These are phyloP conservation scores for Agaricales sp. DNA, from an alignment of 1,284 basidiomycete species.

Conservation along the genomic window DNA sequence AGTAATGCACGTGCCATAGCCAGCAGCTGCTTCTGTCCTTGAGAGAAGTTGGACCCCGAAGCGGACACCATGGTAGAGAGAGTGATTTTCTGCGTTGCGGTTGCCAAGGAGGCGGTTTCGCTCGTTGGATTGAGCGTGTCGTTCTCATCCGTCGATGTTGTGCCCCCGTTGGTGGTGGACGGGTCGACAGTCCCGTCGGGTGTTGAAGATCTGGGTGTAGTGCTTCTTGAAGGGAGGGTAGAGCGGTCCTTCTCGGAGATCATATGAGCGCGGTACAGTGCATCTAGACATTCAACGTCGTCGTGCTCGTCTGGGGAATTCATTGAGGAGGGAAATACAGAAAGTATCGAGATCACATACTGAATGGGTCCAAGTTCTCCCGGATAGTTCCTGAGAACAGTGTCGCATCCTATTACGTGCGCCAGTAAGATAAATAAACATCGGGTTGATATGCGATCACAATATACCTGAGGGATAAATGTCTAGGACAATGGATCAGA, in stretches of 20 bases:
- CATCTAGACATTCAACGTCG: constrained; percentile 69
- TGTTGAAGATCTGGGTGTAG: constrained; percentile 6
- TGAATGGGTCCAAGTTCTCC: constrained; percentile 84
- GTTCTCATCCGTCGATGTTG: constrained; percentile 12
- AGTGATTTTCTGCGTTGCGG: constrained; percentile 42
- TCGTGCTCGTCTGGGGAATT: constrained; percentile 55
- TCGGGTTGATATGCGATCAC: neutral
- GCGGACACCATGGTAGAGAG: constrained; percentile 69
- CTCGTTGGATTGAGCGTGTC: too few relatives aligned
- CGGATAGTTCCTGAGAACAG: constrained; percentile 83
- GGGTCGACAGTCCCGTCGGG: neutral
- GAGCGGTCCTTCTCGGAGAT: constrained; percentile 33
- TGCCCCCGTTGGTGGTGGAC: constrained; percentile 21
- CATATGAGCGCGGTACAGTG: constrained; percentile 55
- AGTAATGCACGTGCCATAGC: constrained; percentile 75
- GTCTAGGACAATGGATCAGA: constrained; percentile 31
- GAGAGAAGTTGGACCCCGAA: constrained; percentile 77
- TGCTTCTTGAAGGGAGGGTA: constrained; percentile 36
- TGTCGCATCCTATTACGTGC: constrained; percentile 50
- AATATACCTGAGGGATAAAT: constrained; percentile 65
- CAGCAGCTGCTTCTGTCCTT: constrained; percentile 77
- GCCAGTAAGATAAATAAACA: constrained; percentile 12
- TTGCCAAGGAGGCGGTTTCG: constrained; percentile 17
- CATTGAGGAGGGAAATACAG: neutral
- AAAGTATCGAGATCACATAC: constrained; percentile 20